These are phyloP conservation scores for Chytridium lagenaria DNA, from an alignment of 371 early-diverging fungal species.

Conservation along the genomic window DNA sequence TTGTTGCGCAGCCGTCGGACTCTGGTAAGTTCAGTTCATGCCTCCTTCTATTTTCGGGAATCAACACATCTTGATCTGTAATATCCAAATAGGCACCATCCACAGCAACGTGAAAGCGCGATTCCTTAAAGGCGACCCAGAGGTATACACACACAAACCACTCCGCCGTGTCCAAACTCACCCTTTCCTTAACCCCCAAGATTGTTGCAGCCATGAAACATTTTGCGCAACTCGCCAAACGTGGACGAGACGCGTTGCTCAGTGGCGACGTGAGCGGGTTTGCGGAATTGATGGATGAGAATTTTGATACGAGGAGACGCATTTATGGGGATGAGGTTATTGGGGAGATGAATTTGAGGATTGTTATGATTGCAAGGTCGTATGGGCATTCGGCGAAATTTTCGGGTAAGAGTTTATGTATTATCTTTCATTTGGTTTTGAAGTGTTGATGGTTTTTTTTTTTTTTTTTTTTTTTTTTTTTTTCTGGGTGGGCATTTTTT, in stretches of 20 bases:
- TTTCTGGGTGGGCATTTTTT: not conserved
- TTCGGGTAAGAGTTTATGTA: slow-evolving; percentile 31
- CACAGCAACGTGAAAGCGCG: slow-evolving; percentile 66
- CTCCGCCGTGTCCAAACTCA: not conserved
- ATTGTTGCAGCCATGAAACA: slow-evolving; percentile 64
- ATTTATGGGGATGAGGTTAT: slow-evolving; percentile 47
- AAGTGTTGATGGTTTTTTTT: not conserved
- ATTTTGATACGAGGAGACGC: slow-evolving; percentile 41
- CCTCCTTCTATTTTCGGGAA: no score
- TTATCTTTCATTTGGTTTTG: not conserved
- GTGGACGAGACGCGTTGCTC: slow-evolving; percentile 48
- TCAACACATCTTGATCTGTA: no score
- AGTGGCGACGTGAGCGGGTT: slow-evolving; percentile 24
- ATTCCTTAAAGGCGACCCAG: slow-evolving; percentile 62
- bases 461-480: not conserved
- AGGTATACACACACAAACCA: no score
- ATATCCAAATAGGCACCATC: slow-evolving; percentile 63
- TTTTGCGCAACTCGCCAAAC: slow-evolving; percentile 60
- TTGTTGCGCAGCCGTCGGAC: slow-evolving; percentile 68
- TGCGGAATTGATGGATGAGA: slow-evolving; percentile 46
- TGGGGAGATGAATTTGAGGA: slow-evolving; percentile 30
- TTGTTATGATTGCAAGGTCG: slow-evolving; percentile 37
- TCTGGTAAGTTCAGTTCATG: slow-evolving; percentile 50
- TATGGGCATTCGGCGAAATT: slow-evolving; percentile 51
- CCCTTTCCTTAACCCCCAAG: slow-evolving; percentile 36